Percentiles rank a stretch among this genome's conserved stretches.
Evolutionary conservation across 768 basidiomycete genomes (phyloP).

Genomic region (Amanita thiersii): DNA sequence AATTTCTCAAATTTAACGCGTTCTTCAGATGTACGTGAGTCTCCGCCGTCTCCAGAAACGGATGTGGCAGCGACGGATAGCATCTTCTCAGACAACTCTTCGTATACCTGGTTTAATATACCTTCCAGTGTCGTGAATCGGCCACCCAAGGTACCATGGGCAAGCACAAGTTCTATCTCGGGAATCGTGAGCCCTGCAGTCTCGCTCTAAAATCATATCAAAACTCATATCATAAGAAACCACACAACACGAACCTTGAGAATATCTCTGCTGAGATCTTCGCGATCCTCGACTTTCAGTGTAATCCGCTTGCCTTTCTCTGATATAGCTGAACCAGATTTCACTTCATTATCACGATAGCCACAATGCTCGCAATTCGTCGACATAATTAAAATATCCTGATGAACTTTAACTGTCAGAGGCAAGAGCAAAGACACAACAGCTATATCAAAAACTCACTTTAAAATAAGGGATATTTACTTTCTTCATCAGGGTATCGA

Average conservation of each 20-base stretch:
- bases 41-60: conserved; percentile 35
- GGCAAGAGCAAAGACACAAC: neutral
- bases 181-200: conserved; percentile 85
- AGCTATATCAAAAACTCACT: conserved; percentile 26
- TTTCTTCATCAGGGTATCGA: conserved; percentile 92
- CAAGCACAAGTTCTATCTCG: conserved; percentile 88
- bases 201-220: conserved; percentile 58
- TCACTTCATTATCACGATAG: conserved; percentile 97
- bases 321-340: conserved; percentile 87
- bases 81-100: conserved; percentile 86
- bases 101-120: conserved; percentile 88
- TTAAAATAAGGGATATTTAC: conserved; percentile 98
- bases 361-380: conserved; percentile 95
- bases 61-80: conserved; percentile 30
- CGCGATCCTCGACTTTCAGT: conserved; percentile 84
- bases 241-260: conserved; percentile 56
- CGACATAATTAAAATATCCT: conserved; percentile 98
- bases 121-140: conserved; percentile 98
- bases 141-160: conserved; percentile 91
- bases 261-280: conserved; percentile 89
- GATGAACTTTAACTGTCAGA: conserved; percentile 1
- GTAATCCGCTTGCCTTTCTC: conserved; percentile 80
- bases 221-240: neutral
- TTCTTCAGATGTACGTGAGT: conserved; percentile 43
- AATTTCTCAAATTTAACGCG: conserved; percentile 66